Conservation (phyloP, 106 monocot genomes). For the Chionographis japonica region DNA sequence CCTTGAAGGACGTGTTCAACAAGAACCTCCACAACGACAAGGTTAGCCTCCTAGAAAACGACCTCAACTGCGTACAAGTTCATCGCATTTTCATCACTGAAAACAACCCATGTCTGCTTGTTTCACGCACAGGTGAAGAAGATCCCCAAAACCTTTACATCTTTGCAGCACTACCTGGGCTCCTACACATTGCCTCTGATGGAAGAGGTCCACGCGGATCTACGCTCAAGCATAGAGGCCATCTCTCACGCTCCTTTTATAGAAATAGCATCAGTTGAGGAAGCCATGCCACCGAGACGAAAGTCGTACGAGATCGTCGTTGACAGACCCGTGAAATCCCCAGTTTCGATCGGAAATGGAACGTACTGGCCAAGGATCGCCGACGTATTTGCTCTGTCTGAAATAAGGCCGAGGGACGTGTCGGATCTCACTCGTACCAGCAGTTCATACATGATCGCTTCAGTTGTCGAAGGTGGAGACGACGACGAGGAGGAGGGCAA, state of each 20-base stretch:
- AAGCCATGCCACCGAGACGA: not conserved
- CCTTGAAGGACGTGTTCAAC: constrained; percentile 17
- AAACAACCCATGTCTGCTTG: too few species aligned
- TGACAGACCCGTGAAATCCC: too few species aligned
- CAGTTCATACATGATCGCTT: not conserved
- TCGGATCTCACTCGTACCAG: constrained; percentile 2
- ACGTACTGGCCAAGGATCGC: constrained; percentile 6
- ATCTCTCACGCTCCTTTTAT: constrained; percentile 9
- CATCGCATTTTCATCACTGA: too few species aligned
- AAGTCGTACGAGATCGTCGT: not conserved
- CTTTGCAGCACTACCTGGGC: constrained; percentile 12
- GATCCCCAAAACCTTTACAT: constrained; percentile 15
- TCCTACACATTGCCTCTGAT: constrained; percentile 13
- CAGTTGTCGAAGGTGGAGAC: constrained; percentile 11
- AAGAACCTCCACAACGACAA: constrained; percentile 7
- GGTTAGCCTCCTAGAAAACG: not conserved
- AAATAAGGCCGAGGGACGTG: not conserved
- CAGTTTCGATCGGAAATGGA: not conserved
- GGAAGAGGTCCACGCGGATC: constrained; percentile 20
- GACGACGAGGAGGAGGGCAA: not conserved
- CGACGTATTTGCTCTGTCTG: constrained; percentile 8
- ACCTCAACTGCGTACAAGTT: too few species aligned
- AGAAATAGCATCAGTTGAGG: not conserved
- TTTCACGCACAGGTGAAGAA: constrained; percentile 11
- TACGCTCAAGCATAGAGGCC: constrained; percentile 1